phyloP scores from a whole-genome alignment of 129 eudicot genomes.

The Pulicaria dysenterica region DNA sequence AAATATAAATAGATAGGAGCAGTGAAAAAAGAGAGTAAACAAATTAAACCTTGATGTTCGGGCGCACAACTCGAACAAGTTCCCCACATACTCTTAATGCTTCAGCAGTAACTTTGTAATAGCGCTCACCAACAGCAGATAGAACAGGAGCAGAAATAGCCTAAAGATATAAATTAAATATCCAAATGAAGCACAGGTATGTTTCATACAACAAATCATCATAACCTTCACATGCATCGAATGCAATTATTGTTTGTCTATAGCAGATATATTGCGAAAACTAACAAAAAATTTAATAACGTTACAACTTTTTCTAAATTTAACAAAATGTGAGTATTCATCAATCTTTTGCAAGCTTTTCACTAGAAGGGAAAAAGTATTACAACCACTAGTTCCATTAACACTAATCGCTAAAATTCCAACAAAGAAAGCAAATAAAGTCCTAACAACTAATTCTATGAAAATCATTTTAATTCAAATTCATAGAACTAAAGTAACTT shows the following conservation, averaged over 20 bases:
- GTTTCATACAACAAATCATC: neutral
- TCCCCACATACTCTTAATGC: slow-evolving; percentile 99
- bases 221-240: slow-evolving; percentile 10
- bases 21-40: slow-evolving; percentile 5
- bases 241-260: slow-evolving; percentile 10
- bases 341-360: neutral
- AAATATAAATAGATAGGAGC: neutral
- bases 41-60: slow-evolving; percentile 61
- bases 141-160: slow-evolving; percentile 87
- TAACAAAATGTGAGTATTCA: slow-evolving; percentile 12
- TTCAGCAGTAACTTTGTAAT: slow-evolving; percentile 98
- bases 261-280: neutral
- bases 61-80: slow-evolving; percentile 95
- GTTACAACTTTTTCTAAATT: neutral
- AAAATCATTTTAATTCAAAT: slow-evolving; percentile 11
- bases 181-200: neutral
- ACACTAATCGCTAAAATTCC: neutral
- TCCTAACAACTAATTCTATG: slow-evolving; percentile 12
- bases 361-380: neutral
- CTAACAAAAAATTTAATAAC: neutral
- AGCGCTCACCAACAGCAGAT: slow-evolving; percentile 96
- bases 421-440: neutral
- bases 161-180: slow-evolving; percentile 34
- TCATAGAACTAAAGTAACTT: slow-evolving; percentile 7
- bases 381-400: neutral